Evolutionary conservation across 306 rosid species (phyloP), one percentile per base, ranked within the genome.

Genomic region (Cucurbita ficifolia): DNA sequence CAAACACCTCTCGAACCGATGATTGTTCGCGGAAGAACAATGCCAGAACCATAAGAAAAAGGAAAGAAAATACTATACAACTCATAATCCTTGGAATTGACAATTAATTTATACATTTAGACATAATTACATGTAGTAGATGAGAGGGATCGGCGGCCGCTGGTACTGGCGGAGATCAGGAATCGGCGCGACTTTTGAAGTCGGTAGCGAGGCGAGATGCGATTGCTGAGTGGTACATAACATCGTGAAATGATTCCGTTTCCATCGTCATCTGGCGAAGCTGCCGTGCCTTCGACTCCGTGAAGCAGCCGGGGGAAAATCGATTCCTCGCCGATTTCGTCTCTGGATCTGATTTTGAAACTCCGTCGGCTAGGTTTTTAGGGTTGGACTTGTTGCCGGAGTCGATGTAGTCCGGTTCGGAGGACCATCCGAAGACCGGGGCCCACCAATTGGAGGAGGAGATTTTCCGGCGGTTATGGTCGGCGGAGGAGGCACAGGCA

Each of bases 221-320:
- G 83, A 93, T 93, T 14, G 98, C 92, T 19, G 96, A 90, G 88
- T 90, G 97, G 59, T 93, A 93, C 98, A 93, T 93, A 35, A 80
- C 88, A 77, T 90, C 96, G 70, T 90, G 98, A 80, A 84, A 90
- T 38, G 96, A 18, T 56, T 86, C 87, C 14, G 86, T 76, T 2
- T 82, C 91, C 48, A 13, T 78, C 21, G 88, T 86, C 92, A 82
- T 84, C 79, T 84, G 18, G 70, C 98, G 90, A 73, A 93, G 90
- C 79, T 79, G 88, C 83, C 69, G 86, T 62, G 98, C 98, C 83
- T 93, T 93, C 81, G 90, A 96, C 82, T 81, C 92, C 33, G 98
- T 93, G 70, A 93, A 88, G 70, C 89, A 82, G 10, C 98, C 98
- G 4, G 83, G 87, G 7, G 89, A 63, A 79, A 86, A 83, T 8